Conservation (phyloP, 108 stramenopile species). For the Chaetoceros muelleri region DNA sequence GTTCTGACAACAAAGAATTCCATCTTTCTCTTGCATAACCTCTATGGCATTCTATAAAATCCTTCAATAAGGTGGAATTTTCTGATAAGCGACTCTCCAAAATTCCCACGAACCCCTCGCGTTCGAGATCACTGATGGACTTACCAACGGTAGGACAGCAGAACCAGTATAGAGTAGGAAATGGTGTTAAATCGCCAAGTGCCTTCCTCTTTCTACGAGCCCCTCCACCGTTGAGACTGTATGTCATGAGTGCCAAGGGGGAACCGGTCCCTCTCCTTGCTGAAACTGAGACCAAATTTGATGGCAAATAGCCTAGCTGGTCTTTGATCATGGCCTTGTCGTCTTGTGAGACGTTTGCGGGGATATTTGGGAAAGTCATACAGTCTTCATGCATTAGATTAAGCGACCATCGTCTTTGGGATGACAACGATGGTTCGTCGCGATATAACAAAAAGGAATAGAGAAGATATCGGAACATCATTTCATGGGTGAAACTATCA, state of each 20-base stretch:
- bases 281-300: slow-evolving; percentile 44
- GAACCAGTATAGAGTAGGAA: slow-evolving; percentile 71
- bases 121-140: slow-evolving; percentile 53
- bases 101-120: slow-evolving; percentile 31
- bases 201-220: slow-evolving; percentile 25
- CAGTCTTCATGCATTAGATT: too few relatives aligned
- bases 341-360: neutral
- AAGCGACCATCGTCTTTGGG: too few relatives aligned
- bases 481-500: too few relatives aligned
- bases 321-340: slow-evolving; percentile 22
- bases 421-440: too few relatives aligned
- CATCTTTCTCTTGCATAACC: slow-evolving; percentile 49
- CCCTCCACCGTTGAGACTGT: slow-evolving; percentile 38
- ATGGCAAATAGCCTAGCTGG: slow-evolving; percentile 59
- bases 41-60: slow-evolving; percentile 32
- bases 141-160: slow-evolving; percentile 42
- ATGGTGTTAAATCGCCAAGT: slow-evolving; percentile 24
- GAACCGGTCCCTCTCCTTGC: slow-evolving; percentile 25
- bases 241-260: slow-evolving; percentile 57
- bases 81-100: slow-evolving; percentile 32
- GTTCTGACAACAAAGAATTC: slow-evolving; percentile 28
- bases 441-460: too few relatives aligned
- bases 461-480: too few relatives aligned
- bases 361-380: too few relatives aligned
- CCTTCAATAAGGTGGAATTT: slow-evolving; percentile 9